Evolutionary conservation across 495 filamentous ascomycete species (phyloP), one percentile per base, ranked within the genome.

Genomic region (Cetradonia linearis): DNA sequence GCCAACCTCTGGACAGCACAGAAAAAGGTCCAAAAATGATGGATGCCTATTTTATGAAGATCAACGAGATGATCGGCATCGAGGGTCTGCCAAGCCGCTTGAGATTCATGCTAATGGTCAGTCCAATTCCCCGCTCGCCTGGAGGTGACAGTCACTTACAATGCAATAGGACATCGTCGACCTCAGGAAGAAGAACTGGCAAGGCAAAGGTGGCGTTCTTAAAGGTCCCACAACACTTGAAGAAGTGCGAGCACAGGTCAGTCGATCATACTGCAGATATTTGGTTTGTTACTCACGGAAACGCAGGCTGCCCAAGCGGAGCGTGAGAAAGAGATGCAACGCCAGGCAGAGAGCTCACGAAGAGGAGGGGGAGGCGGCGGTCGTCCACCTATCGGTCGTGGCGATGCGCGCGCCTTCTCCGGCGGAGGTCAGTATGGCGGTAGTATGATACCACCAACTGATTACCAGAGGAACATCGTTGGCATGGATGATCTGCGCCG

Each of bases 161-260:
- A 33, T 37, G 58, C 20, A 23, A 49, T 62, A 84, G 82, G 93
- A 99, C 73, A 80, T 94, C 63, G 71, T 91, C 64, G 93, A 99
- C 71, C 76, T 97, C 58, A 84, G 93, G 59, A 78, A 70, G 66
- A 76, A 74, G 37, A 73, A 77, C 66, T 99, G 93, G 93, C 67
- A 76, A 34, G 87, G 87, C 53, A 97, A 96, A 79, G 89, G 93
- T 66, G 66, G 72, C 38, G 78, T 83, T 40, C 79, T 84, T 70
- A 97, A 97, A 76, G 93, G 93, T 38, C 93, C 93, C 55, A 96
- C 96, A 81, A 99, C 93, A 11, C 86, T 99, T 53, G 83, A 87
- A 14, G 86, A 96, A 76, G 87, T 99, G 63, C 85, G 87, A 65
- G 84, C 84, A 65, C 90, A 95, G 76, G 86, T 87, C 76, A 65